A percentile compares a stretch with the other conserved stretches of the same genome.
These are phyloP conservation scores for Ceratobasidium sp. DNA, from an alignment of 1,284 basidiomycete genomes.

Conservation along the genomic window DNA sequence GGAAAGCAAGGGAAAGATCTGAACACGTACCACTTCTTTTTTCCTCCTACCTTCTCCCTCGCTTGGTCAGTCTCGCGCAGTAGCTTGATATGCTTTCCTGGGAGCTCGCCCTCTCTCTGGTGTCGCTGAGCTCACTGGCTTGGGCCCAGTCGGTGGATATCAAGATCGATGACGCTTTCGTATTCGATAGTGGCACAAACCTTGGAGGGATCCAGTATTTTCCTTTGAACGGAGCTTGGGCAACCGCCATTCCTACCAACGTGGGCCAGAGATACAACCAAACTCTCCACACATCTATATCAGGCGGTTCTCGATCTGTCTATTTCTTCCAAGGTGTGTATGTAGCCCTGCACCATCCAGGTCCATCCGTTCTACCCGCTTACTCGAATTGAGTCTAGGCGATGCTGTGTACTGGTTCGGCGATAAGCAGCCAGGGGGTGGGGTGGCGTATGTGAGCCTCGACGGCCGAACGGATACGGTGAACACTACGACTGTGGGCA, in stretches of 20 bases:
- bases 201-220: constrained; percentile 2
- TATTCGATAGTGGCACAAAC: not conserved
- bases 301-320: not conserved
- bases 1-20: too few relatives aligned
- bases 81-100: too few relatives aligned
- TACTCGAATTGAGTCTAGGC: not conserved
- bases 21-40: too few relatives aligned
- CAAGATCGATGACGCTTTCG: not conserved
- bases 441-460: not conserved
- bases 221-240: not conserved
- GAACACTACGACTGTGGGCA: not conserved
- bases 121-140: too few relatives aligned
- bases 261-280: not conserved
- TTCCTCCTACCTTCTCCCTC: too few relatives aligned
- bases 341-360: too few relatives aligned
- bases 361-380: not conserved
- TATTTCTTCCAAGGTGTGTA: not conserved
- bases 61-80: too few relatives aligned
- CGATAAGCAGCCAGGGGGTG: not conserved
- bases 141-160: not conserved
- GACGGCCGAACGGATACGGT: not conserved
- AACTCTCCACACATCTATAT: not conserved
- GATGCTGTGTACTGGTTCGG: constrained; percentile 6
- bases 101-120: too few relatives aligned
- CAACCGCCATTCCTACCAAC: too few relatives aligned